phyloP scores from a whole-genome alignment of 108 stramenopile species.

The Cyclotella choctawhatcheeana region DNA sequence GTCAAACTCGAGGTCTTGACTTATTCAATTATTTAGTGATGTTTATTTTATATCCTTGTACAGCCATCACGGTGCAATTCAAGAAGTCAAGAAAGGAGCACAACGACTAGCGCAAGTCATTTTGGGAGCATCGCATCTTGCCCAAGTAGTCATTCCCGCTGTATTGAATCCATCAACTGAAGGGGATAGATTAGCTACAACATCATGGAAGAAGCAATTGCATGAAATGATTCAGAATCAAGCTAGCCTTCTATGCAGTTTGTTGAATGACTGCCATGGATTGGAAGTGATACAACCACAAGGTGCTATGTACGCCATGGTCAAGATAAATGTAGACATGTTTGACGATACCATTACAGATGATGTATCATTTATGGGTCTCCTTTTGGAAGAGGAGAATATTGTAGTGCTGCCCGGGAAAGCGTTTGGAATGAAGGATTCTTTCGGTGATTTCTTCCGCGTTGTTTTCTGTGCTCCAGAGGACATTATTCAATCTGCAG shows the following conservation, averaged over 20 bases:
- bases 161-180: constrained; percentile 60
- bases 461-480: constrained; percentile 85
- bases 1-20: no score
- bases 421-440: constrained; percentile 72
- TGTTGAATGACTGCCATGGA: constrained; percentile 68
- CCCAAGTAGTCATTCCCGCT: constrained; percentile 80
- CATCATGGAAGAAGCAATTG: constrained; percentile 66
- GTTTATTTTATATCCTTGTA: constrained; percentile 7
- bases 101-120: constrained; percentile 81
- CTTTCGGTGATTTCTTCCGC: constrained; percentile 57
- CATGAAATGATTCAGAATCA: constrained; percentile 67
- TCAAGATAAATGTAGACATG: constrained; percentile 56
- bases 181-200: constrained; percentile 43
- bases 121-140: constrained; percentile 80
- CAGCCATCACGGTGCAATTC: constrained; percentile 59
- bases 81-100: constrained; percentile 75
- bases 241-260: constrained; percentile 56
- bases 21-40: no score
- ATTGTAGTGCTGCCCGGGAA: constrained; percentile 90
- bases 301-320: constrained; percentile 93
- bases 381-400: constrained; percentile 88
- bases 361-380: constrained; percentile 78
- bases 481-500: constrained; percentile 57
- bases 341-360: constrained; percentile 57
- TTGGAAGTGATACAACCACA: constrained; percentile 67